These are phyloP conservation scores for Claviceps capensis DNA, from an alignment of 2,329 filamentous ascomycete genomes.

Conservation along the genomic window DNA sequence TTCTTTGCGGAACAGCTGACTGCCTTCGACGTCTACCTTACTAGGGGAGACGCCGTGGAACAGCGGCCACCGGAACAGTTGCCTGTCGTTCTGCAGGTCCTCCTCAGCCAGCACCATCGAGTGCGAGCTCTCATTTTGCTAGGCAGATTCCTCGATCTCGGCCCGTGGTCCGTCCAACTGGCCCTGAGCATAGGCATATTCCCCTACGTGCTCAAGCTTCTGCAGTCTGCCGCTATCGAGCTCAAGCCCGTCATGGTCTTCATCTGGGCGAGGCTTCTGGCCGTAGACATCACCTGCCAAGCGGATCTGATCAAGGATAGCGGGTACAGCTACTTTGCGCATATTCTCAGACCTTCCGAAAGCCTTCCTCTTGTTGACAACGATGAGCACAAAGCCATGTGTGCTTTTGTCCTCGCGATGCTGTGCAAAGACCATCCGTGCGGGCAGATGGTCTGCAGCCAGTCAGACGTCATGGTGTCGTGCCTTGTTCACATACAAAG, in stretches of 20 bases:
- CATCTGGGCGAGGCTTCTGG: conserved; percentile 93
- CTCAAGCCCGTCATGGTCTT: conserved; percentile 98
- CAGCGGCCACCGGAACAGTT: conserved; percentile 87
- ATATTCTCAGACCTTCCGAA: conserved; percentile 75
- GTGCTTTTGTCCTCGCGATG: conserved; percentile 92
- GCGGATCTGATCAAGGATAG: conserved; percentile 91
- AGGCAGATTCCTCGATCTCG: conserved; percentile 85
- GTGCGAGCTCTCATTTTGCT: conserved; percentile 82
- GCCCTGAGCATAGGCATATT: conserved; percentile 97
- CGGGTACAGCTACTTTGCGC: conserved; percentile 92
- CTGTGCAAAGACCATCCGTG: conserved; percentile 92
- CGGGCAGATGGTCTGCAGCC: conserved; percentile 82
- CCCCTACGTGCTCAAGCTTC: conserved; percentile 91
- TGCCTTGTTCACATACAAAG: conserved; percentile 76
- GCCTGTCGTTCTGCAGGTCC: conserved; percentile 87
- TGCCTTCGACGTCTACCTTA: conserved; percentile 91
- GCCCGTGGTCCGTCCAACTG: conserved; percentile 96
- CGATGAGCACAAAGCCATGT: conserved; percentile 96
- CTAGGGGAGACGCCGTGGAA: conserved; percentile 63
- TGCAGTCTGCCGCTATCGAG: conserved; percentile 89
- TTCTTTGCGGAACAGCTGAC: conserved; percentile 97
- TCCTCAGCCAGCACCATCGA: conserved; percentile 89
- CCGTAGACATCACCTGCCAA: conserved; percentile 89
- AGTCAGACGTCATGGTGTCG: conserved; percentile 77
- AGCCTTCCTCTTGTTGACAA: conserved; percentile 74